A percentile compares a stretch with the other conserved stretches of the same genome.
These are phyloP conservation scores for Diplodia corticola DNA, from an alignment of 2,329 filamentous ascomycete species.

Conservation along the genomic window DNA sequence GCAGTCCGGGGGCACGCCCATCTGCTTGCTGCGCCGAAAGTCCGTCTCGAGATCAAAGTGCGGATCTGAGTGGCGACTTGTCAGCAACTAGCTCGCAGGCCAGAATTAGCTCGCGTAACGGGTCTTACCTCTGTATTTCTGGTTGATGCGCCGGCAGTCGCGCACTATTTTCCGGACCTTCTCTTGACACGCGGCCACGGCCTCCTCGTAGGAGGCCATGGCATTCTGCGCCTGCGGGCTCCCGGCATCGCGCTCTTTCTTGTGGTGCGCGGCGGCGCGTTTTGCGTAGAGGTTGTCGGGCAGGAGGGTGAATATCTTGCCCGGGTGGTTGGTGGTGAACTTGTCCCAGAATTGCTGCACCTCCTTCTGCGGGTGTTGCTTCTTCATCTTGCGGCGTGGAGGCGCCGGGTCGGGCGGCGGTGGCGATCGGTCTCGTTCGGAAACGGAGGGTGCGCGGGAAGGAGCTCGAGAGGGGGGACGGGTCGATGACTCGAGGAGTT, in stretches of 20 bases:
- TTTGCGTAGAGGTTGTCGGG: slow-evolving; percentile 65
- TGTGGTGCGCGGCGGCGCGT: slow-evolving; percentile 43
- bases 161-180: slow-evolving; percentile 57
- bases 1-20: slow-evolving; percentile 47
- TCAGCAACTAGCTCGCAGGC: not conserved
- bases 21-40: slow-evolving; percentile 48
- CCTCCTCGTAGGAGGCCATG: slow-evolving; percentile 69
- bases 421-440: slow-evolving; percentile 27
- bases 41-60: slow-evolving; percentile 82
- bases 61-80: slow-evolving; percentile 51
- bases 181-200: slow-evolving; percentile 65
- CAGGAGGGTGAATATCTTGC: slow-evolving; percentile 69
- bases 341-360: slow-evolving; percentile 73
- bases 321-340: slow-evolving; percentile 67
- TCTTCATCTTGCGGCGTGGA: slow-evolving; percentile 29
- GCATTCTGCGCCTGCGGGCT: slow-evolving; percentile 56
- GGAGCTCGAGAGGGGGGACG: slow-evolving; percentile 37
- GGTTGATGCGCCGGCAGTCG: slow-evolving; percentile 73
- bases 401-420: slow-evolving; percentile 9
- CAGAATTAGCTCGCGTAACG: not conserved
- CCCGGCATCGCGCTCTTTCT: slow-evolving; percentile 44
- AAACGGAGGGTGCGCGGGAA: slow-evolving; percentile 27
- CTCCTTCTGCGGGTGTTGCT: slow-evolving; percentile 58
- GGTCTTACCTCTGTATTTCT: slow-evolving; percentile 65
- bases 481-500: slow-evolving; percentile 12